A percentile compares a stretch with the other conserved stretches of the same genome.
Conservation (phyloP, 345 rosid genomes). For the Cardamine occulta region DNA sequence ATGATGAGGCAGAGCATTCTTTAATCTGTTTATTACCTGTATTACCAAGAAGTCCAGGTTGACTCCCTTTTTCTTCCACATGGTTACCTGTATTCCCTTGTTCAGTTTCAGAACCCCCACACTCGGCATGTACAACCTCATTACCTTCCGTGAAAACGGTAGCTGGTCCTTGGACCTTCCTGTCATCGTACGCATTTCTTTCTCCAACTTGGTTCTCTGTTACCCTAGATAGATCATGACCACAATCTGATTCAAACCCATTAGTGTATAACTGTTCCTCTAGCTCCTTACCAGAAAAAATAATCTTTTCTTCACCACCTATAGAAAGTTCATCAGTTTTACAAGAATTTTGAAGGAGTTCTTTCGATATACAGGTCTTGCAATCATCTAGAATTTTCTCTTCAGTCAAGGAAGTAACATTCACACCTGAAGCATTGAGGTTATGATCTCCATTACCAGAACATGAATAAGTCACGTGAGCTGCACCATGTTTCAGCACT, state of each 20-base stretch:
- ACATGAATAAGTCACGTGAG: slow-evolving; percentile 19
- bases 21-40: slow-evolving; percentile 21
- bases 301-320: slow-evolving; percentile 64
- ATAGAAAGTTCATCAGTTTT: slow-evolving; percentile 50
- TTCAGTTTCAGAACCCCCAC: slow-evolving; percentile 42
- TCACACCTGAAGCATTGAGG: slow-evolving; percentile 38
- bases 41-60: slow-evolving; percentile 42
- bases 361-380: slow-evolving; percentile 38
- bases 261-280: slow-evolving; percentile 54
- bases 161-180: slow-evolving; percentile 60
- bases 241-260: slow-evolving; percentile 56
- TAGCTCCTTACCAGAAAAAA: slow-evolving; percentile 54
- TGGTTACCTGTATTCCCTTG: slow-evolving; percentile 19
- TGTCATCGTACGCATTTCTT: slow-evolving; percentile 54
- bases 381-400: slow-evolving; percentile 39
- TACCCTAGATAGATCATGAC: slow-evolving; percentile 42
- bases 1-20: slow-evolving; percentile 34
- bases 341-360: slow-evolving; percentile 35
- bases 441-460: slow-evolving; percentile 39
- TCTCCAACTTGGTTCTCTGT: slow-evolving; percentile 52
- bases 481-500: slow-evolving; percentile 17
- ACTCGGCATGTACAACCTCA: slow-evolving; percentile 25
- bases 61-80: slow-evolving; percentile 41
- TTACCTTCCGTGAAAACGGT: slow-evolving; percentile 39
- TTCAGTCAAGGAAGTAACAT: slow-evolving; percentile 41